phyloP scores from a whole-genome alignment of 768 basidiomycete genomes.

The Mycena haematopus region DNA sequence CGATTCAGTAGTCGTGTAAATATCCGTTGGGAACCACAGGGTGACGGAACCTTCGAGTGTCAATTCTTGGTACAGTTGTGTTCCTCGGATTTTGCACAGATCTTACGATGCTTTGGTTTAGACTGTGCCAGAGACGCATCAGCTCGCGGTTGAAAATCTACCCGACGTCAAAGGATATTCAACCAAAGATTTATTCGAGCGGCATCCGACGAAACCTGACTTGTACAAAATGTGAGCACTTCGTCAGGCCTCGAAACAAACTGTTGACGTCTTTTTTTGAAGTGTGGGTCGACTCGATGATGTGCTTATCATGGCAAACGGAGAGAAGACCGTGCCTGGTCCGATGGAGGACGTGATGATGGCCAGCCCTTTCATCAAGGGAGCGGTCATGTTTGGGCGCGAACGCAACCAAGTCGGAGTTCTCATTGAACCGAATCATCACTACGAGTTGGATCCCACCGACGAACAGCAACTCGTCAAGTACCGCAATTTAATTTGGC shows the following conservation, averaged over 20 bases:
- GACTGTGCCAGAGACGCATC: background rate
- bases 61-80: background rate
- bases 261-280: background rate
- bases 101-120: background rate
- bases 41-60: slow-evolving; percentile 44
- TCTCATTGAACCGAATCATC: slow-evolving; percentile 12
- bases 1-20: slow-evolving; percentile 33
- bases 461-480: slow-evolving; percentile 7
- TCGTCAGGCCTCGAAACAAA: too few species aligned
- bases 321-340: slow-evolving; percentile 12
- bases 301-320: slow-evolving; percentile 12
- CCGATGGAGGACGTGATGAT: slow-evolving; percentile 15
- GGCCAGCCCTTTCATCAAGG: slow-evolving; percentile 10
- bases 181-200: slow-evolving; percentile 36
- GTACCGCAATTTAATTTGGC: slow-evolving; percentile 27
- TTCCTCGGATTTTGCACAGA: background rate
- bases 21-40: slow-evolving; percentile 44
- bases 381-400: slow-evolving; percentile 17
- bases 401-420: slow-evolving; percentile 23
- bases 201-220: background rate
- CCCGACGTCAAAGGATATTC: slow-evolving; percentile 8
- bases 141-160: background rate
- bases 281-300: slow-evolving; percentile 10
- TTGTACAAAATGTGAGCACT: background rate
- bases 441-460: background rate